Evolutionary conservation across 2,329 filamentous ascomycete genomes (phyloP).

Genomic region (Spiromastix sp.): DNA sequence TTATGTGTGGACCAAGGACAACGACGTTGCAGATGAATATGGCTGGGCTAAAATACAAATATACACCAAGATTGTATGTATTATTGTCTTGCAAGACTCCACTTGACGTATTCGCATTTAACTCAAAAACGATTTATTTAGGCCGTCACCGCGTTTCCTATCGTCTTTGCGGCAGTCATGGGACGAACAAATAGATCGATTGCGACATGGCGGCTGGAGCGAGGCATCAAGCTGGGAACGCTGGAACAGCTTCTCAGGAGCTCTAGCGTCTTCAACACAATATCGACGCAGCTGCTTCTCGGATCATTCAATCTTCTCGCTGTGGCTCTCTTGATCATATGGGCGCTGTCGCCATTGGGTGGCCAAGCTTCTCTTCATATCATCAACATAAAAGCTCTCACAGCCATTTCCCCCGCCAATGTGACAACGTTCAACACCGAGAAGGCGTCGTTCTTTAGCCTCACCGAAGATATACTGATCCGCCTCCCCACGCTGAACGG

Average conservation of each 20-base stretch:
- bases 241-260: slow-evolving; percentile 8
- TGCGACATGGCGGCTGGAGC: slow-evolving; percentile 5
- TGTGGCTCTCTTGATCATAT: slow-evolving; percentile 7
- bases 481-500: slow-evolving; percentile 1
- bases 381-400: neutral
- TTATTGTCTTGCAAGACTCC: neutral
- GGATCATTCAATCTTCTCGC: slow-evolving; percentile 7
- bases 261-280: slow-evolving; percentile 7
- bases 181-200: slow-evolving; percentile 6
- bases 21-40: neutral
- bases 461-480: neutral
- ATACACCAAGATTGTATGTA: slow-evolving; percentile 7
- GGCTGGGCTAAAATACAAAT: slow-evolving; percentile 5
- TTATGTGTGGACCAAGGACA: neutral
- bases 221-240: slow-evolving; percentile 5
- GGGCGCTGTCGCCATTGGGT: slow-evolving; percentile 2
- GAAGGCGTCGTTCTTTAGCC: slow-evolving; percentile 4
- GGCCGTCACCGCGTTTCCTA: slow-evolving; percentile 7
- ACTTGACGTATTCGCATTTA: neutral
- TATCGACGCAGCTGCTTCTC: slow-evolving; percentile 9
- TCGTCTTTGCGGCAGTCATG: slow-evolving; percentile 9
- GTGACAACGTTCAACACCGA: slow-evolving; percentile 6
- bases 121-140: neutral
- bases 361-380: slow-evolving; percentile 6
- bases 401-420: neutral